A percentile compares a stretch with the other conserved stretches of the same genome.
phyloP scores from a whole-genome alignment of 257 asterid genomes.

The Plantago ovata region DNA sequence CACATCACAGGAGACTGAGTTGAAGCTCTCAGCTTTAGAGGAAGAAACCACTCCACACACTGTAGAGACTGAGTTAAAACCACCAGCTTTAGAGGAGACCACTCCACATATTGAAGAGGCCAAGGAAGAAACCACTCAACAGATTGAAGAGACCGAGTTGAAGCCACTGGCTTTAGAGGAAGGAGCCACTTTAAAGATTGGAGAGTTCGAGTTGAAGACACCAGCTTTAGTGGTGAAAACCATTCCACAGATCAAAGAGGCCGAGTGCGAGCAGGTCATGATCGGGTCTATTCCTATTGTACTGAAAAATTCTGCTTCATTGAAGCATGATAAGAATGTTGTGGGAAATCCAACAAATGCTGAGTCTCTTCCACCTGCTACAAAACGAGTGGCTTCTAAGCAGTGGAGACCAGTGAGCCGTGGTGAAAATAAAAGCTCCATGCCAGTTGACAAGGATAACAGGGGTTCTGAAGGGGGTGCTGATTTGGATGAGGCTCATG shows the following conservation, averaged over 20 bases:
- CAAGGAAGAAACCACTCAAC: too few species aligned
- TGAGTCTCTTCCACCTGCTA: conserved; percentile 35
- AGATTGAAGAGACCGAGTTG: conserved; percentile 9
- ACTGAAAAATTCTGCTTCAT: conserved; percentile 31
- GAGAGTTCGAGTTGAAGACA: not conserved
- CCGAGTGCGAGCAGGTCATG: conserved; percentile 30
- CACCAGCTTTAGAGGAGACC: too few species aligned
- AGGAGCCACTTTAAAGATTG: conserved; percentile 30
- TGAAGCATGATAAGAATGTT: conserved; percentile 31
- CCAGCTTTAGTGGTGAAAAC: conserved; percentile 22
- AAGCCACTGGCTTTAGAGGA: conserved; percentile 19
- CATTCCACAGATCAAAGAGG: conserved; percentile 26
- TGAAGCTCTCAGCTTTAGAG: too few species aligned
- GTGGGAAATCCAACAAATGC: conserved; percentile 30
- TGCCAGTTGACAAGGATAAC: conserved; percentile 27
- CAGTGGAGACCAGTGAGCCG: conserved; percentile 56
- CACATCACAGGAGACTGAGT: conserved; percentile 18
- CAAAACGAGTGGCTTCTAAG: conserved; percentile 31
- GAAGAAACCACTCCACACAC: too few species aligned
- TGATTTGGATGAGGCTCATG: conserved; percentile 30
- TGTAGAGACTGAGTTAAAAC: too few species aligned
- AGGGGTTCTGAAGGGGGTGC: conserved; percentile 32
- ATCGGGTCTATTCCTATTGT: conserved; percentile 78
- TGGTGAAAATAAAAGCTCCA: conserved; percentile 30
- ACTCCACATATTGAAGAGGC: too few species aligned